These are phyloP conservation scores for Cyberlindnera veronae DNA, from an alignment of 805 yeast genomes.

Conservation along the genomic window DNA sequence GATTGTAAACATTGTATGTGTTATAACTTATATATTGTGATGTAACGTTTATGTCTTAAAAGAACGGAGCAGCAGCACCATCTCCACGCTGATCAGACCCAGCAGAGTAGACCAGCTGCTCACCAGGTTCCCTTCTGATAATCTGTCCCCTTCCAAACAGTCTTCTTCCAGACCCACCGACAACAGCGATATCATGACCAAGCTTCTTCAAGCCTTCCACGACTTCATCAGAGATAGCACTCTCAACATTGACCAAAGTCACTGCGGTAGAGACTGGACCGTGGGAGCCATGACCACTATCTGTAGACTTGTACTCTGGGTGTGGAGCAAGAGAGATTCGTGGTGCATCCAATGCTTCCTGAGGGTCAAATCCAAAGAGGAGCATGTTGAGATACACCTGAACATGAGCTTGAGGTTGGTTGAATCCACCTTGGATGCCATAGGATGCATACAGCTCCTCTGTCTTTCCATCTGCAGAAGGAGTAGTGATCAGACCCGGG, in stretches of 20 bases:
- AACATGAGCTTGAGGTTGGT: conserved; percentile 83
- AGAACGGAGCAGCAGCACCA: conserved; percentile 56
- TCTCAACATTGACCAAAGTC: conserved; percentile 62
- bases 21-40: too few relatives aligned
- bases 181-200: conserved; percentile 55
- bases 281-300: conserved; percentile 55
- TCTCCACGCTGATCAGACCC: conserved; percentile 87
- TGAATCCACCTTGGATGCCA: conserved; percentile 86
- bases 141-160: conserved; percentile 73
- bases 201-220: conserved; percentile 41
- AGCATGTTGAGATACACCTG: conserved; percentile 69
- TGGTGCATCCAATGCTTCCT: conserved; percentile 73
- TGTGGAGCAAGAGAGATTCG: conserved; percentile 62
- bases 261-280: conserved; percentile 60
- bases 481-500: conserved; percentile 71
- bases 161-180: conserved; percentile 41
- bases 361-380: conserved; percentile 63
- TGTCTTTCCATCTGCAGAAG: conserved; percentile 25
- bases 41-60: neutral
- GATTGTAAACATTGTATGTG: too few relatives aligned
- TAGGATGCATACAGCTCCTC: conserved; percentile 62
- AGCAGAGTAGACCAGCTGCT: conserved; percentile 51
- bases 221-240: conserved; percentile 49
- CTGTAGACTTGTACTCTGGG: conserved; percentile 38
- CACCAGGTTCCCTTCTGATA: conserved; percentile 47